Conservation (phyloP, 306 rosid species). For the Ceratonia siliqua region DNA sequence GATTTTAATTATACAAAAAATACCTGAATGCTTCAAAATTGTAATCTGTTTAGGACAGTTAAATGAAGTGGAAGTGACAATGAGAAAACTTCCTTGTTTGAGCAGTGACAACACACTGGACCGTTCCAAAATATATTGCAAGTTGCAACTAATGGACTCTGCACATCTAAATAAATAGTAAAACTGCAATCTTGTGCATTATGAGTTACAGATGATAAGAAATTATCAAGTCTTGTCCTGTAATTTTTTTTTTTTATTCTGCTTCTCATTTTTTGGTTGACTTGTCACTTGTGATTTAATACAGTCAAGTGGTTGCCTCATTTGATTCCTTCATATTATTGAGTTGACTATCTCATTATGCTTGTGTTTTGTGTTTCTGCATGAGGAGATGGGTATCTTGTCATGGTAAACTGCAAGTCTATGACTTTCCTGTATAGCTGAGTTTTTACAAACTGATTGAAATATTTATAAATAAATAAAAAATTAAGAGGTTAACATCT, state of each 20-base stretch:
- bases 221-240: background rate
- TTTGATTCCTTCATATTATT: background rate
- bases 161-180: background rate
- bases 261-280: no score
- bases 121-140: background rate
- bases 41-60: no score
- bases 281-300: no score
- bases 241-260: background rate
- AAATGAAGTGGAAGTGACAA: background rate
- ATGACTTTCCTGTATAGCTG: conserved; percentile 22
- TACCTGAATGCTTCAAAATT: no score
- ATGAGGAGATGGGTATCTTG: background rate
- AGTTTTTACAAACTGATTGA: conserved; percentile 3
- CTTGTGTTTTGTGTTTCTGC: conserved; percentile 27
- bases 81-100: background rate
- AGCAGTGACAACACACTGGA: background rate
- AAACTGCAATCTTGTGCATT: background rate
- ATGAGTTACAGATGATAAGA: background rate
- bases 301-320: background rate
- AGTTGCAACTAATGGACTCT: background rate
- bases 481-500: background rate
- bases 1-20: no score
- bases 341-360: background rate
- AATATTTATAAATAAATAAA: conserved; percentile 16
- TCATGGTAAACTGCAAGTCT: conserved; percentile 7